Percentiles rank a stretch among this genome's conserved stretches.
phyloP scores from a whole-genome alignment of 2,329 filamentous ascomycete species.

The Emmonsia crescens region DNA sequence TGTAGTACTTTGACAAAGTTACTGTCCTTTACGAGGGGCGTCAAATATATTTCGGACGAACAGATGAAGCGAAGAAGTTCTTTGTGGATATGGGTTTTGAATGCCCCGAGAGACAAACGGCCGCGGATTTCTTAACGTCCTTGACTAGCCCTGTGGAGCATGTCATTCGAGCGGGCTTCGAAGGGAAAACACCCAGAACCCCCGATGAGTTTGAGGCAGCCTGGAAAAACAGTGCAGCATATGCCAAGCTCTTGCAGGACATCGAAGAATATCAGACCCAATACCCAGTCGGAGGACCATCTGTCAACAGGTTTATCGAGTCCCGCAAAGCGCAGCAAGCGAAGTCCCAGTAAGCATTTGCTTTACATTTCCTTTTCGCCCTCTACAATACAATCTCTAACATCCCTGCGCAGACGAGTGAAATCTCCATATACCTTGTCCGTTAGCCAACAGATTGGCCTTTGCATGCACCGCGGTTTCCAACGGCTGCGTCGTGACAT shows the following conservation, averaged over 20 bases:
- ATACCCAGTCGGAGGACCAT: constrained; percentile 26
- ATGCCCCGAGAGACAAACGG: constrained; percentile 65
- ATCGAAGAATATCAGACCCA: constrained; percentile 34
- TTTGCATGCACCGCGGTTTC: constrained; percentile 75
- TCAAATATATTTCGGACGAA: constrained; percentile 65
- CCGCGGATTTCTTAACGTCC: constrained; percentile 69
- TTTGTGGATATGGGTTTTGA: constrained; percentile 68
- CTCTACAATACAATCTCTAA: neutral
- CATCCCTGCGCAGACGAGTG: constrained; percentile 35
- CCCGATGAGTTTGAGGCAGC: constrained; percentile 54
- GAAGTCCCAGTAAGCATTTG: constrained; percentile 23
- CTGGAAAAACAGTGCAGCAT: constrained; percentile 46
- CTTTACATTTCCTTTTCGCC: neutral
- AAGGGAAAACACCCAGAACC: constrained; percentile 47
- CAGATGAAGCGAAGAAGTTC: constrained; percentile 56
- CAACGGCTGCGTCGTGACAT: constrained; percentile 65
- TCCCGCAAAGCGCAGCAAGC: constrained; percentile 34
- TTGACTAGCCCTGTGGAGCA: constrained; percentile 54
- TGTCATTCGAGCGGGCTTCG: constrained; percentile 3
- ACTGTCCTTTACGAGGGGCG: constrained; percentile 66
- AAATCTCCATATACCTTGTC: constrained; percentile 77
- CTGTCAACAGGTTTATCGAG: constrained; percentile 4
- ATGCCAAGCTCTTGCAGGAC: constrained; percentile 31
- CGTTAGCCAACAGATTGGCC: constrained; percentile 58
- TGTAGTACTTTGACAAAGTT: constrained; percentile 65